Base-by-base conservation (phyloP, 208 protist species). In the Trypanosoma avium region DNA sequence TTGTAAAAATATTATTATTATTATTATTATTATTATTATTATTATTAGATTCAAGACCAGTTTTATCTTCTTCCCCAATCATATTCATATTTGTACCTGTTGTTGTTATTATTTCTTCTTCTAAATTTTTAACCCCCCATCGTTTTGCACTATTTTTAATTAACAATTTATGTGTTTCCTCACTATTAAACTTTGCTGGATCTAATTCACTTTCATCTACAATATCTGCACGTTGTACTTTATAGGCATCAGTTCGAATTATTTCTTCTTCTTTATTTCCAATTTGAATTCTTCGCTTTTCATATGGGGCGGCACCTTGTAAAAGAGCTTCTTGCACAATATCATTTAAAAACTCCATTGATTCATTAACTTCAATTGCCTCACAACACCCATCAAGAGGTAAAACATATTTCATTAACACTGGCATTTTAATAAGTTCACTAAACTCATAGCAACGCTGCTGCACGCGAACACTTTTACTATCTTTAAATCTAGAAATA, bases 401-500 rank as follows among this genome's bases (percentile, higher is more conserved):
- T 35, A 95, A 57, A 24, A 85, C 75, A 48, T 61, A 58, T 7
- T 69, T 73, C 70, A 91, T 81, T 13, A 90, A 21, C 19, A 67
- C 54, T n/a, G 77, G 69, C 19, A 73, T 29, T 29, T 81, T 70
- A 7, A 55, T 52, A 61, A 94, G 75, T 12, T 54, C 67, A 19
- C 64, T 22, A 50, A 90, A 88, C 62, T 96, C 90, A 55, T 89
- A 87, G 75, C 88, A 93, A 24, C 85, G 75, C 71, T 95, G 88
- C 62, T 95, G 92, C 33, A 94, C 43, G 32, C 55, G 63, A 10
- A 88, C 61, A 65, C 69, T 84, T 38, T 79, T 73, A 49, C 81
- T 88, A 26, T 83, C 70, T 53, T 73, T 71, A 19, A 77, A 82
- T 21, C 77, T 72, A 21, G 35, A 24, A 17, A 89, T 45, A 10